Base-by-base conservation (phyloP, 129 eudicot genomes). In the Flaveria robusta region DNA sequence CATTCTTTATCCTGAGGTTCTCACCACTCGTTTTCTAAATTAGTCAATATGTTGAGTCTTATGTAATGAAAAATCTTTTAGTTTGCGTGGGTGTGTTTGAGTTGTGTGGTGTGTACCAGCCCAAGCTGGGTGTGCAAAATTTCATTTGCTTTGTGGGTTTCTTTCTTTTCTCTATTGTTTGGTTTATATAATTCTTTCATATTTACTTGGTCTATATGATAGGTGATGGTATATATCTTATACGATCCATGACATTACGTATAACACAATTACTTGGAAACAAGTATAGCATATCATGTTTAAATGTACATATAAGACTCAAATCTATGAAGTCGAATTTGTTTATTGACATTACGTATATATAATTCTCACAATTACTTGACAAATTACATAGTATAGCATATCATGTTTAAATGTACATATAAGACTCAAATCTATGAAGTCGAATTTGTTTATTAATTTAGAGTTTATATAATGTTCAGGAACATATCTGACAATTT, bases 1-100 rank as follows among this genome's bases (percentile, higher is more conserved):
- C 76, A 59, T 78, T 74, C 54, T 70, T 69, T 62, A 29, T 59
- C 74, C 62, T 52, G 81, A 69, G 81, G 72, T 60, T 39, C 66
- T 72, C 49, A 62, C 37, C 60, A 68, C 29, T n/a, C 22, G 5
- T 66, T 62, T 69, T 68, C 10, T 43, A 45, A 73, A 14, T 37
- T 71, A 65, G 58, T 79, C 29, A 68, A 77, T 72, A 76, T 41
- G 73, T 72, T 67, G 11, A 46, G 71, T 55, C 18, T 58, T 13
- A 55, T 19, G 78, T 75, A 81, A 55, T 74, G 41, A 81, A 60
- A 72, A 10, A 19, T 46, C 27, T 7, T 20, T 13, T 27, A 64
- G 58, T 50, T 37, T 14, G 31, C 20, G 31, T 56, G 16, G n/a
- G 37, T 45, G 52, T 72, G 51, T 29, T 69, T 66, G 81, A 58